Percentiles rank a stretch among this genome's conserved stretches.
Conservation (phyloP, 306 rosid species). For the Geum urbanum region DNA sequence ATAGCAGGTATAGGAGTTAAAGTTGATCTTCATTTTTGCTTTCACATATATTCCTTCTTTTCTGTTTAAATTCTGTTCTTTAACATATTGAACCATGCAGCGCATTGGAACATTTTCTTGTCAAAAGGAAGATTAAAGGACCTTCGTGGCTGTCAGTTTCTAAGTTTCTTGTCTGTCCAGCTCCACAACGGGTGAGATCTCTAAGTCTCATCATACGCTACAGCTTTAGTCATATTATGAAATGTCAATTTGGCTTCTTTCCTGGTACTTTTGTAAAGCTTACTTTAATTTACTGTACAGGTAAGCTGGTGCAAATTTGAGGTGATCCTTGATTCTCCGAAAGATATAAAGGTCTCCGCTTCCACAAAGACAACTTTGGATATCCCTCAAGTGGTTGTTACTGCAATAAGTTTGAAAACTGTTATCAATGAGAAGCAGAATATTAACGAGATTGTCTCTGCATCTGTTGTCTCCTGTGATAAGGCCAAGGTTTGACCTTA, state of each 20-base stretch:
- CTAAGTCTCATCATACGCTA: not conserved
- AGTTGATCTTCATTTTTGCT: conserved; percentile 14
- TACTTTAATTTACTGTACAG: conserved; percentile 41
- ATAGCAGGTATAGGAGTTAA: conserved; percentile 50
- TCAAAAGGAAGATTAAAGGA: conserved; percentile 87
- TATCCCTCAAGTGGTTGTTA: conserved; percentile 75
- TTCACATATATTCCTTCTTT: conserved; percentile 17
- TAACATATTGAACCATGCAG: conserved; percentile 52
- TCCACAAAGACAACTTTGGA: conserved; percentile 51
- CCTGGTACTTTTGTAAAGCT: conserved; percentile 21
- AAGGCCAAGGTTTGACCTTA: conserved; percentile 71
- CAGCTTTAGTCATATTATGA: not conserved
- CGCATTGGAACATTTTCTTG: conserved; percentile 78
- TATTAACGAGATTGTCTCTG: conserved; percentile 79
- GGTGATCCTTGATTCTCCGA: conserved; percentile 68
- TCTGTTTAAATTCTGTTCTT: not conserved
- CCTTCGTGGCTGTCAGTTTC: conserved; percentile 83
- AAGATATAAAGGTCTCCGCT: conserved; percentile 51
- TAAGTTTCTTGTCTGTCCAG: conserved; percentile 44
- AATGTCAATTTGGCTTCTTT: not conserved
- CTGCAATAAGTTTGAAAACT: conserved; percentile 80
- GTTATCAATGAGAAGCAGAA: conserved; percentile 63
- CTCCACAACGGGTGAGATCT: conserved; percentile 70
- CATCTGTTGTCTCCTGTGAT: conserved; percentile 82
- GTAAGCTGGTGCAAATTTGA: conserved; percentile 99